Percentiles rank a stretch among this genome's conserved stretches.
Conservation (phyloP, 768 basidiomycete genomes). For the Calocybe indica region DNA sequence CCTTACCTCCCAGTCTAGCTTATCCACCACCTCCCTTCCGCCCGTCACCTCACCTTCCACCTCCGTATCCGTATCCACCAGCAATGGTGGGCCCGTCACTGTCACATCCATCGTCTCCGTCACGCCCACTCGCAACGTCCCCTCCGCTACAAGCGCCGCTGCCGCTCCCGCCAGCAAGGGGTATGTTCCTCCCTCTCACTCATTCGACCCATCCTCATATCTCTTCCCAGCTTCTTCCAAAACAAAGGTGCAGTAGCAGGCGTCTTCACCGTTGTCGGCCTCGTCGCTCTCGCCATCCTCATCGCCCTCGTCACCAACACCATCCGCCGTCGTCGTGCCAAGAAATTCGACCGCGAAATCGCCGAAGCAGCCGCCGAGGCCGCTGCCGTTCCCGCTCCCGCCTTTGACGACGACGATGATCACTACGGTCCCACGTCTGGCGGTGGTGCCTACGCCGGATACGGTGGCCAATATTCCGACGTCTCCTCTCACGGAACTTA, state of each 20-base stretch:
- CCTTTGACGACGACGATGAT: constrained; percentile 51
- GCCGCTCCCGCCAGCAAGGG: constrained; percentile 1
- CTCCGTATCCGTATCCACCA: not conserved
- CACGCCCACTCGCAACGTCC: not conserved
- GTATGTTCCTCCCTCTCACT: not conserved
- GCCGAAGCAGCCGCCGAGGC: constrained; percentile 67
- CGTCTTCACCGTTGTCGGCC: constrained; percentile 65
- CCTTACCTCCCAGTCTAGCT: not conserved
- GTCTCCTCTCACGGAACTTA: constrained; percentile 43
- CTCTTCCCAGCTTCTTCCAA: constrained; percentile 49
- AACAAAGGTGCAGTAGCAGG: constrained; percentile 73
- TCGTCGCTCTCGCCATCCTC: constrained; percentile 46
- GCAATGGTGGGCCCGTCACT: constrained; percentile 4
- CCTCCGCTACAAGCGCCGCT: not conserved
- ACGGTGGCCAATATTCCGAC: constrained; percentile 31
- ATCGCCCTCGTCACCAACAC: constrained; percentile 43
- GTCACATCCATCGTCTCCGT: constrained; percentile 1
- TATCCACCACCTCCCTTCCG: not conserved
- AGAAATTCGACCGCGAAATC: constrained; percentile 67
- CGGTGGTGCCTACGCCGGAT: constrained; percentile 14
- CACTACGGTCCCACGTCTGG: constrained; percentile 20
- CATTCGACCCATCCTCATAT: not conserved
- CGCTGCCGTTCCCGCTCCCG: constrained; percentile 43
- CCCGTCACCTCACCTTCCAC: not conserved
- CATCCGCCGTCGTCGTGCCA: constrained; percentile 58